phyloP scores from a whole-genome alignment of 495 filamentous ascomycete genomes.

The Friedmanniomyces simplex region DNA sequence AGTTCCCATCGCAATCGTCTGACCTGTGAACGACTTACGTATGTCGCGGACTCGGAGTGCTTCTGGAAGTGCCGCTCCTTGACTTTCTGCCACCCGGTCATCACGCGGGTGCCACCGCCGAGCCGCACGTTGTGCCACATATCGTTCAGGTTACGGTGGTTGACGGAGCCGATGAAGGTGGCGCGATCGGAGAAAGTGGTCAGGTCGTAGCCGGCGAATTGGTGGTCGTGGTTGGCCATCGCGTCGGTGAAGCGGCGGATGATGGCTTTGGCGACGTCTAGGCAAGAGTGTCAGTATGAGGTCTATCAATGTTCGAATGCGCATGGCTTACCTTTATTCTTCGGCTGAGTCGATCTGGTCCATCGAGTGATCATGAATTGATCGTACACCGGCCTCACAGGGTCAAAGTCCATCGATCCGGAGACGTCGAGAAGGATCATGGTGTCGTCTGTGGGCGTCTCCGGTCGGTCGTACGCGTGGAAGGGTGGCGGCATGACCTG shows the following conservation, averaged over 20 bases:
- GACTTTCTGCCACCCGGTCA: slow-evolving; percentile 41
- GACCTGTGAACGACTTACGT: slow-evolving; percentile 18
- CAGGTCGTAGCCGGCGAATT: slow-evolving; percentile 34
- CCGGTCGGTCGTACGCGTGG: slow-evolving; percentile 29
- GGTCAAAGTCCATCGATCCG: slow-evolving; percentile 39
- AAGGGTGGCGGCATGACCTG: slow-evolving; percentile 37
- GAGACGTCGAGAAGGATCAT: slow-evolving; percentile 40
- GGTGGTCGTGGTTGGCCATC: slow-evolving; percentile 37
- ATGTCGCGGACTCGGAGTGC: slow-evolving; percentile 36
- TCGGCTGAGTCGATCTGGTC: slow-evolving; percentile 33
- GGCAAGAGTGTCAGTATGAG: not conserved
- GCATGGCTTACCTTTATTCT: slow-evolving; percentile 34
- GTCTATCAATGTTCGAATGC: not conserved
- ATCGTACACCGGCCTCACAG: slow-evolving; percentile 35
- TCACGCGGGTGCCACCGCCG: slow-evolving; percentile 35
- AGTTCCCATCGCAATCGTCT: too few species aligned
- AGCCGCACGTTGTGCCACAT: slow-evolving; percentile 33
- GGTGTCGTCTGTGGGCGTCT: slow-evolving; percentile 34
- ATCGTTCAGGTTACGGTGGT: slow-evolving; percentile 31
- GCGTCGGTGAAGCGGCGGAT: slow-evolving; percentile 38
- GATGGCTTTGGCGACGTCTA: slow-evolving; percentile 37
- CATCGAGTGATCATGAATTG: slow-evolving; percentile 36
- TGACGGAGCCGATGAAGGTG: slow-evolving; percentile 32
- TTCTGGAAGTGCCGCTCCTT: slow-evolving; percentile 40
- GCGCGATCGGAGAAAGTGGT: slow-evolving; percentile 35